A percentile compares a stretch with the other conserved stretches of the same genome.
These are phyloP conservation scores for Yarrowia alimentaria DNA, from an alignment of 805 yeast species.

Conservation along the genomic window DNA sequence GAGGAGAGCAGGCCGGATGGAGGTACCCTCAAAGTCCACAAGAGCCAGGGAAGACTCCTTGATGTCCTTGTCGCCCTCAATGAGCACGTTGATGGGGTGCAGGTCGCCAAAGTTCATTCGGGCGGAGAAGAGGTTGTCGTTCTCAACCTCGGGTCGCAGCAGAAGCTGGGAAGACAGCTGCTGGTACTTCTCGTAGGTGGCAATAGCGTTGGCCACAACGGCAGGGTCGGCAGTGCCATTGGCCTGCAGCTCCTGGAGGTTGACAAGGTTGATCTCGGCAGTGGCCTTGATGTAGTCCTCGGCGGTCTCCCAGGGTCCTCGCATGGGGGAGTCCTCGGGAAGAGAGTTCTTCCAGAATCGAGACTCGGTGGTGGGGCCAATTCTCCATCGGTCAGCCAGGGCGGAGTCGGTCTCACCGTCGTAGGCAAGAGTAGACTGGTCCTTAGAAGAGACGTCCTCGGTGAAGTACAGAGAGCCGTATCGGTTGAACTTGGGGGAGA, in stretches of 20 bases:
- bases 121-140: conserved; percentile 61
- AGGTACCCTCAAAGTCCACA: conserved; percentile 78
- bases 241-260: conserved; percentile 51
- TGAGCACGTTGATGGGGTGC: conserved; percentile 83
- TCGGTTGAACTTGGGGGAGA: conserved; percentile 59
- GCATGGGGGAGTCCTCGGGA: conserved; percentile 47
- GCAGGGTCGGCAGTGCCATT: conserved; percentile 49
- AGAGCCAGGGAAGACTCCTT: conserved; percentile 45
- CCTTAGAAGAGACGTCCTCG: conserved; percentile 55
- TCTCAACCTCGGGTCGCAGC: conserved; percentile 45
- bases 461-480: conserved; percentile 82
- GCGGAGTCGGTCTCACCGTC: conserved; percentile 53
- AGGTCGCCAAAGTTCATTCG: conserved; percentile 77
- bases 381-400: conserved; percentile 70
- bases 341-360: conserved; percentile 67
- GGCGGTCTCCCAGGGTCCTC: conserved; percentile 83
- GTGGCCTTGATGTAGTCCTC: conserved; percentile 61
- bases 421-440: conserved; percentile 49
- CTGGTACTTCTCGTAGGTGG: conserved; percentile 61
- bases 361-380: conserved; percentile 87
- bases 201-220: conserved; percentile 47
- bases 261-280: conserved; percentile 66
- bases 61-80: conserved; percentile 41
- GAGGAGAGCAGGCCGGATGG: conserved; percentile 77
- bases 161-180: conserved; percentile 59